Conservation (phyloP, 805 yeast species). For the Candida vartiovaarae region DNA sequence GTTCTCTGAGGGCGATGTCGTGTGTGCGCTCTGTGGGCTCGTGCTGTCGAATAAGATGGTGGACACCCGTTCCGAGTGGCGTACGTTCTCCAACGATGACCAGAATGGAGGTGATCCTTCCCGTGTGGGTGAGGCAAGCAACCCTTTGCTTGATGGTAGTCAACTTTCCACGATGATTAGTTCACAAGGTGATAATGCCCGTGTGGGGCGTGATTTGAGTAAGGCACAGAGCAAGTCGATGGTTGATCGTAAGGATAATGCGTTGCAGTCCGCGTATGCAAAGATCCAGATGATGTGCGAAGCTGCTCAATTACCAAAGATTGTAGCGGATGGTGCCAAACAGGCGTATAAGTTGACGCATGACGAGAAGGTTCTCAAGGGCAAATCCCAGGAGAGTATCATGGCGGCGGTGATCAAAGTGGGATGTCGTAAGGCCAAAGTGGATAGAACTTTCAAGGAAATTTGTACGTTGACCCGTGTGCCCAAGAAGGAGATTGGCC, state of each 20-base stretch:
- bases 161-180: slow-evolving; percentile 91
- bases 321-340: slow-evolving; percentile 96
- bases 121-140: slow-evolving; percentile 98
- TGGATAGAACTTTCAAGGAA: slow-evolving; percentile 92
- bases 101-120: slow-evolving; percentile 98
- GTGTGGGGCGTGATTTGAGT: slow-evolving; percentile 81
- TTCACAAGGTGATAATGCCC: slow-evolving; percentile 70
- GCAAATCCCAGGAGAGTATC: slow-evolving; percentile 86
- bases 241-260: slow-evolving; percentile 83
- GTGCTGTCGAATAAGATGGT: slow-evolving; percentile 88
- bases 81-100: slow-evolving; percentile 96
- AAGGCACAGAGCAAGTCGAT: slow-evolving; percentile 83
- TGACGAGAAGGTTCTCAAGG: slow-evolving; percentile 79
- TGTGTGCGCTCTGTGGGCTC: slow-evolving; percentile 95
- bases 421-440: slow-evolving; percentile 91
- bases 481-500: slow-evolving; percentile 90
- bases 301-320: slow-evolving; percentile 88
- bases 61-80: slow-evolving; percentile 96
- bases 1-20: slow-evolving; percentile 95
- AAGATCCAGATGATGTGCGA: slow-evolving; percentile 95
- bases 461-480: slow-evolving; percentile 93
- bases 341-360: slow-evolving; percentile 90
- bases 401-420: slow-evolving; percentile 95
- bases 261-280: slow-evolving; percentile 81
- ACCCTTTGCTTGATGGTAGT: slow-evolving; percentile 85